Conservation (phyloP, 371 early-diverging fungal species). For the Mucor indicus region DNA sequence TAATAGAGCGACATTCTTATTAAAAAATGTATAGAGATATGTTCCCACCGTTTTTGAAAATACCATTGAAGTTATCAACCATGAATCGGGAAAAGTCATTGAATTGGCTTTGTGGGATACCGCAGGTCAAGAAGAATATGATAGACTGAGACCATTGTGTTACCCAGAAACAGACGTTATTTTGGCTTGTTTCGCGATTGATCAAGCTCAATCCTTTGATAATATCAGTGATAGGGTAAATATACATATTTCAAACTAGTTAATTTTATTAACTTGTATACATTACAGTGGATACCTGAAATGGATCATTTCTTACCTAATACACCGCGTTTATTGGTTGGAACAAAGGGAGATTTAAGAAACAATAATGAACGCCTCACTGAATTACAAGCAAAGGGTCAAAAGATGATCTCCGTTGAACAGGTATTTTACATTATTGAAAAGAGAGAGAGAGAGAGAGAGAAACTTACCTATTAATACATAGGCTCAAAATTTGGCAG, state of each 20-base stretch:
- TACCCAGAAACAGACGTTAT: slow-evolving; percentile 50
- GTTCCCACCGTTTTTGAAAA: slow-evolving; percentile 78
- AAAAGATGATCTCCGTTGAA: slow-evolving; percentile 12
- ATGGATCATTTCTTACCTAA: slow-evolving; percentile 22
- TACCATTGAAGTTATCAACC: slow-evolving; percentile 70
- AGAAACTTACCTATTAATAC: background rate
- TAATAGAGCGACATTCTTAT: background rate
- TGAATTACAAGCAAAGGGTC: slow-evolving; percentile 13
- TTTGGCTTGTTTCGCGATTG: slow-evolving; percentile 47
- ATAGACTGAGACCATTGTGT: slow-evolving; percentile 43
- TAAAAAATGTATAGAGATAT: slow-evolving; percentile 23
- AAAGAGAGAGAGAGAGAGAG: background rate
- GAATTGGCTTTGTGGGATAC: slow-evolving; percentile 88
- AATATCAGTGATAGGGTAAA: slow-evolving; percentile 31
- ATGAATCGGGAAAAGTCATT: slow-evolving; percentile 71
- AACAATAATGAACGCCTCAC: slow-evolving; percentile 2
- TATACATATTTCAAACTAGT: background rate
- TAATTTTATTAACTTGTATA: background rate
- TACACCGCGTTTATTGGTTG: slow-evolving; percentile 21
- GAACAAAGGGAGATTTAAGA: slow-evolving; percentile 19
- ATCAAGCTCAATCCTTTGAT: slow-evolving; percentile 38
- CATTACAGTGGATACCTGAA: slow-evolving; percentile 18
- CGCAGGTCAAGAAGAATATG: slow-evolving; percentile 66
- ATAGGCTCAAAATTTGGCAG: slow-evolving; percentile 18
- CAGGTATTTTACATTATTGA: slow-evolving; percentile 3